Evolutionary conservation across 768 basidiomycete genomes (phyloP).

Genomic region (Tricholoma furcatifolium): DNA sequence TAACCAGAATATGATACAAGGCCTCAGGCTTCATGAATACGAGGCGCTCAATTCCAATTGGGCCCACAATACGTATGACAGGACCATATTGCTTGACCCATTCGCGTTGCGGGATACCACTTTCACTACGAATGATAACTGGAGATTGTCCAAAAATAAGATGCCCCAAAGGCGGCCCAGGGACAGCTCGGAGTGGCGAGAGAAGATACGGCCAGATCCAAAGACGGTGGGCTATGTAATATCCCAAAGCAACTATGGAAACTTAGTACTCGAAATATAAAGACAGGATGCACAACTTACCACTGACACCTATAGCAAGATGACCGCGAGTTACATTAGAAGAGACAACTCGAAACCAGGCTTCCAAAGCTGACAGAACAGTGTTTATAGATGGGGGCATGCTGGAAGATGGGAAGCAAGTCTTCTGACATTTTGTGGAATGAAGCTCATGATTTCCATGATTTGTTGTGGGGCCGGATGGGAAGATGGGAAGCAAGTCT

Average conservation of each 20-base stretch:
- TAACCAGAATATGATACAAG: conserved; percentile 39
- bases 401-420: too few relatives aligned
- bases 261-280: too few relatives aligned
- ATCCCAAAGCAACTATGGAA: conserved; percentile 13
- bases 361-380: too few relatives aligned
- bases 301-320: too few relatives aligned
- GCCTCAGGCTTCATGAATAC: conserved; percentile 45
- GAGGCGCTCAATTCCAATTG: conserved; percentile 44
- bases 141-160: conserved; percentile 15
- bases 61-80: conserved; percentile 44
- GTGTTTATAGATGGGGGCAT: too few relatives aligned
- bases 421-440: too few relatives aligned
- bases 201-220: conserved; percentile 29
- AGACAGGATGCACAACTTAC: too few relatives aligned
- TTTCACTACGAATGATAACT: conserved; percentile 25
- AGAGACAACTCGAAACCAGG: too few relatives aligned
- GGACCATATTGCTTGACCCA: conserved; percentile 48
- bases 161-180: conserved; percentile 27
- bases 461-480: background rate
- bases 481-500: too few relatives aligned
- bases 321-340: too few relatives aligned
- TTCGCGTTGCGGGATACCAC: conserved; percentile 42
- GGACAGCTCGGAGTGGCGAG: conserved; percentile 28
- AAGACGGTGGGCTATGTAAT: conserved; percentile 21
- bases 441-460: background rate